phyloP scores from a whole-genome alignment of 1,284 basidiomycete species.

The Pholiota adiposa region DNA sequence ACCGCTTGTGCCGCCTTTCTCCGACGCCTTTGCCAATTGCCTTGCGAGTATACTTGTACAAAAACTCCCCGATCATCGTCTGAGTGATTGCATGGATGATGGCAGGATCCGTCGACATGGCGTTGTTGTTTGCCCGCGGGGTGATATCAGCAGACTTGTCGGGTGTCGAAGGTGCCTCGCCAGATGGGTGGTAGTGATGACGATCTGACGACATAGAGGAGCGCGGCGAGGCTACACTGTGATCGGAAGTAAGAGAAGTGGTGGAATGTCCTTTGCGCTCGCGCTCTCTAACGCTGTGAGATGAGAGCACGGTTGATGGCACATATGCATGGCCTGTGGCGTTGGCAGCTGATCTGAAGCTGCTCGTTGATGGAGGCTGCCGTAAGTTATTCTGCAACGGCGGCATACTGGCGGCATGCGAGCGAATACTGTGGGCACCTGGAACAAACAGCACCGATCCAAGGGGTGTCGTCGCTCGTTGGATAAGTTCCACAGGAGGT shows the following conservation, averaged over 20 bases:
- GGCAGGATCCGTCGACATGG: conserved; percentile 73
- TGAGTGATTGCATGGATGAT: conserved; percentile 97
- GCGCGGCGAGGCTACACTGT: conserved; percentile 67
- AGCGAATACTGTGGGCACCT: conserved; percentile 51
- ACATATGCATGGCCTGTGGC: conserved; percentile 53
- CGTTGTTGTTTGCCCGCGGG: conserved; percentile 33
- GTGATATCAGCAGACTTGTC: conserved; percentile 47
- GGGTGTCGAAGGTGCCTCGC: conserved; percentile 41
- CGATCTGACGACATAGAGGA: conserved; percentile 82
- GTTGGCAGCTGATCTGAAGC: conserved; percentile 75
- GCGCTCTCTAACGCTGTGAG: conserved; percentile 51
- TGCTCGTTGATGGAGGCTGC: conserved; percentile 79
- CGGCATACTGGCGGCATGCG: conserved; percentile 73
- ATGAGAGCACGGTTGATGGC: conserved; percentile 42
- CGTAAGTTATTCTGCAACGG: conserved; percentile 64
- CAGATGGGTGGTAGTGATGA: conserved; percentile 44
- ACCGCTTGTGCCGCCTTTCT: conserved; percentile 90
- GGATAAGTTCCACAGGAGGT: conserved; percentile 85
- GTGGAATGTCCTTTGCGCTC: conserved; percentile 61
- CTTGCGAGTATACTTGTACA: conserved; percentile 96
- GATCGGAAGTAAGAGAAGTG: conserved; percentile 68
- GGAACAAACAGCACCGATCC: conserved; percentile 66
- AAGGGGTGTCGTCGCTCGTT: conserved; percentile 85
- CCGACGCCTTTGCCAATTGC: conserved; percentile 92
- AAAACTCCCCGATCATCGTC: conserved; percentile 99